Conservation (phyloP, 176 grass and related monocot genomes). For the Cenchrus purpureus region DNA sequence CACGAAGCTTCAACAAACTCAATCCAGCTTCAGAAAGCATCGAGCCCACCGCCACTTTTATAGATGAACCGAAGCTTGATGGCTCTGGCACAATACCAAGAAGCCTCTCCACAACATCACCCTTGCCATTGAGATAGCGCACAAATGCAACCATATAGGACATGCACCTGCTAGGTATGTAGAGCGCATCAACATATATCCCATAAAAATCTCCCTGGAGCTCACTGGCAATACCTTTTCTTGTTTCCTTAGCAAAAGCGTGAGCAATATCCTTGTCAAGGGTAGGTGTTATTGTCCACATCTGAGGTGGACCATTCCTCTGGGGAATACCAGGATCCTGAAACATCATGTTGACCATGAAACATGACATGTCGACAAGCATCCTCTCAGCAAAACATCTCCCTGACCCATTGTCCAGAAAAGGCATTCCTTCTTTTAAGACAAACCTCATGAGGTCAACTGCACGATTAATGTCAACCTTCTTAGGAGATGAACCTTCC, state of each 20-base stretch:
- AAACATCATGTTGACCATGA: slow-evolving; percentile 8
- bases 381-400: slow-evolving; percentile 35
- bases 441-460: slow-evolving; percentile 40
- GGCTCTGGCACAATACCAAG: slow-evolving; percentile 33
- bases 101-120: slow-evolving; percentile 39
- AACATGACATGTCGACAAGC: slow-evolving; percentile 20
- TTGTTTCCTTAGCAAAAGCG: slow-evolving; percentile 25
- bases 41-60: not conserved
- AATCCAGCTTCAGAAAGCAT: slow-evolving; percentile 45
- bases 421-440: slow-evolving; percentile 39
- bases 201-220: slow-evolving; percentile 42
- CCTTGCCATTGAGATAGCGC: slow-evolving; percentile 33
- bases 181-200: slow-evolving; percentile 22
- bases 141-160: slow-evolving; percentile 27
- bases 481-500: not conserved
- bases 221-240: slow-evolving; percentile 38
- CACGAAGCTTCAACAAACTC: slow-evolving; percentile 26
- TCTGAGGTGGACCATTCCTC: not conserved
- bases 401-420: slow-evolving; percentile 46
- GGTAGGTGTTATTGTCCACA: slow-evolving; percentile 16
- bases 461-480: slow-evolving; percentile 22
- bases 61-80: not conserved
- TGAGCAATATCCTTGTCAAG: slow-evolving; percentile 36
- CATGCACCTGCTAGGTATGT: not conserved
- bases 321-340: not conserved